Conservation (phyloP, 2,329 filamentous ascomycete genomes). For the Aspergillus floridensis region DNA sequence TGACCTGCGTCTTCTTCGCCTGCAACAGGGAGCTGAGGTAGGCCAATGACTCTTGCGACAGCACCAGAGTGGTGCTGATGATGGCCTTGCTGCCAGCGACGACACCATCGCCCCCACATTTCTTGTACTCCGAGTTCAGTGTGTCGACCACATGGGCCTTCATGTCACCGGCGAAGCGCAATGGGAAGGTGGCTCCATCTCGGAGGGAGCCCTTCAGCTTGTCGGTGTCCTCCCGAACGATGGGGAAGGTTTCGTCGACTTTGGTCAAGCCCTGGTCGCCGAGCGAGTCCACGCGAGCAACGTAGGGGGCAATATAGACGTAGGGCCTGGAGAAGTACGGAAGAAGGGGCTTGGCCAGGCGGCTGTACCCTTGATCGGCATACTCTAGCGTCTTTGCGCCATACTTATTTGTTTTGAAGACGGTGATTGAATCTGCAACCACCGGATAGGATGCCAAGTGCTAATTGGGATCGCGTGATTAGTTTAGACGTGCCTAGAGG, state of each 20-base stretch:
- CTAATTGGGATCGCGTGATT: conserved; percentile 46
- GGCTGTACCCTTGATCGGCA: conserved; percentile 70
- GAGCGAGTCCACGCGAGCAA: conserved; percentile 74
- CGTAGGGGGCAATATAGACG: conserved; percentile 78
- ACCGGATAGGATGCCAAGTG: conserved; percentile 83
- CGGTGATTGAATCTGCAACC: conserved; percentile 72
- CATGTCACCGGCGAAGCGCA: conserved; percentile 61
- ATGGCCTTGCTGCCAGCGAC: conserved; percentile 69
- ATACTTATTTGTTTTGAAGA: conserved; percentile 77
- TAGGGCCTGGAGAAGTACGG: conserved; percentile 78
- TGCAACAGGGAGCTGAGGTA: conserved; percentile 61
- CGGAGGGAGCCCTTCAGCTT: conserved; percentile 66
- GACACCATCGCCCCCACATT: conserved; percentile 55
- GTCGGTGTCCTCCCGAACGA: conserved; percentile 71
- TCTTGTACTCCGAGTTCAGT: conserved; percentile 47
- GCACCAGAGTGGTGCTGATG: conserved; percentile 64
- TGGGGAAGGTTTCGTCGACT: conserved; percentile 69
- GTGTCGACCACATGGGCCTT: conserved; percentile 45
- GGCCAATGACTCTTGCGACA: conserved; percentile 63
- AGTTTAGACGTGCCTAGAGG: too few species aligned
- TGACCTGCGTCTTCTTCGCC: conserved; percentile 61
- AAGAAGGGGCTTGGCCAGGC: conserved; percentile 72
- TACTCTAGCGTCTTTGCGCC: conserved; percentile 79
- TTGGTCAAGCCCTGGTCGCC: conserved; percentile 68
- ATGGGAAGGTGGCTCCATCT: conserved; percentile 60